Percentiles rank a stretch among this genome's conserved stretches.
Conservation (phyloP, 2,329 filamentous ascomycete genomes). For the Fusarium buxicola region DNA sequence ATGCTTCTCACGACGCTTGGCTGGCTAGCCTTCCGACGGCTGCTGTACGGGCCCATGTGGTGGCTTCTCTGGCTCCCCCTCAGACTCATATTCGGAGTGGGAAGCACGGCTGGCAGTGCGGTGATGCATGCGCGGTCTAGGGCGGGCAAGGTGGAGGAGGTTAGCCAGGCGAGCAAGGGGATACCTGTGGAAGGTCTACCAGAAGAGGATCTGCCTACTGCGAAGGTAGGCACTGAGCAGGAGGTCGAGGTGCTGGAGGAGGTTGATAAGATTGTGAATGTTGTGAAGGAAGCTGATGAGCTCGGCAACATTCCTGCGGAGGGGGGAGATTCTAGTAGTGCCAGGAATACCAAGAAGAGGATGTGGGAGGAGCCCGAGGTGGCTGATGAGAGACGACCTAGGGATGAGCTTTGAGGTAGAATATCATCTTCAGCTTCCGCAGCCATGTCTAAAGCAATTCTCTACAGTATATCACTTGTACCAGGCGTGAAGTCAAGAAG, state of each 20-base stretch:
- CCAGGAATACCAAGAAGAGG: conserved; percentile 46
- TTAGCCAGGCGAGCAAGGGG: conserved; percentile 44
- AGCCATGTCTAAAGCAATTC: not conserved
- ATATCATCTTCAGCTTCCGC: not conserved
- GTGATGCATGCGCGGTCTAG: conserved; percentile 55
- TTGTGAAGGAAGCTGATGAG: conserved; percentile 52
- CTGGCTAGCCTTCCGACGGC: conserved; percentile 87
- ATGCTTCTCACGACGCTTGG: conserved; percentile 79
- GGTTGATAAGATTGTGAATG: conserved; percentile 66
- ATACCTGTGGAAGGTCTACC: conserved; percentile 52
- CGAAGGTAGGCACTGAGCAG: conserved; percentile 53
- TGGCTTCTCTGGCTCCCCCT: conserved; percentile 88
- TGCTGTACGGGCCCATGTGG: conserved; percentile 90
- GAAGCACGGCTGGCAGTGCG: conserved; percentile 66
- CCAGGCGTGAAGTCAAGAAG: not conserved
- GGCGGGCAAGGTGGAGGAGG: conserved; percentile 42
- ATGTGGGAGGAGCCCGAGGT: conserved; percentile 46
- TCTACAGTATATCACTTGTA: not conserved
- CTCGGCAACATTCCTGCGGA: conserved; percentile 39
- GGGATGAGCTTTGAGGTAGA: conserved; percentile 53
- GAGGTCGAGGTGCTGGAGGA: conserved; percentile 60
- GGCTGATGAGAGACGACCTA: conserved; percentile 47
- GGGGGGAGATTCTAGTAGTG: conserved; percentile 17
- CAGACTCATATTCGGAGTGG: conserved; percentile 71
- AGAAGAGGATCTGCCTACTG: conserved; percentile 61